phyloP scores from a whole-genome alignment of 768 basidiomycete species.

The Suillus luteus region DNA sequence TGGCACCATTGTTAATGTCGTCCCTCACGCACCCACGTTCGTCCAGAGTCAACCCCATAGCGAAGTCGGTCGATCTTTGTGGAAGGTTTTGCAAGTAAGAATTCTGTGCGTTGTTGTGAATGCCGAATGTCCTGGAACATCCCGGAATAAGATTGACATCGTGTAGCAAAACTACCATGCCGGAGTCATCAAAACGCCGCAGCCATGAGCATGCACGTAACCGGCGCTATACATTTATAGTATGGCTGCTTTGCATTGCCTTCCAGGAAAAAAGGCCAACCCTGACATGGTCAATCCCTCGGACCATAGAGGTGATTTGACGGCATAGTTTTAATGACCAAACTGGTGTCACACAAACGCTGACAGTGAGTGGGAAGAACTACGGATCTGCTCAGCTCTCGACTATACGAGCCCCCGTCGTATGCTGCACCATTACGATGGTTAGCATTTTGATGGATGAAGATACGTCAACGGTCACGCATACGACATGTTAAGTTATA shows the following conservation, averaged over 20 bases:
- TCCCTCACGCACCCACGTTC: background rate
- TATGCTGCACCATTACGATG: background rate
- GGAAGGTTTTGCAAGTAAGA: background rate
- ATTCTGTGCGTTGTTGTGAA: background rate
- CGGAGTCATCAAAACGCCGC: background rate
- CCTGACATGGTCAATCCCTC: background rate
- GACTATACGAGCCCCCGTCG: background rate
- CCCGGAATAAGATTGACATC: background rate
- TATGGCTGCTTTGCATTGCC: background rate
- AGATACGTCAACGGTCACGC: background rate
- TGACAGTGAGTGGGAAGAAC: background rate
- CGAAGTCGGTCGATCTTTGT: background rate
- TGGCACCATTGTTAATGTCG: no score
- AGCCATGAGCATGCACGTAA: background rate
- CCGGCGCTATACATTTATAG: background rate
- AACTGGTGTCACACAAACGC: background rate
- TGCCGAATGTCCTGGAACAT: background rate
- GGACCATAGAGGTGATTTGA: background rate
- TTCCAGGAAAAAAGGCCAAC: background rate
- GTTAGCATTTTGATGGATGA: background rate
- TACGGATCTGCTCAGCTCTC: background rate
- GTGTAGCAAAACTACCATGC: background rate
- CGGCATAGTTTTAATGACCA: background rate
- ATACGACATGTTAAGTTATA: background rate
- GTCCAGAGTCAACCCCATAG: background rate